Percentiles rank a stretch among this genome's conserved stretches.
Evolutionary conservation across 768 basidiomycete genomes (phyloP).

Genomic region (Lentinula sp.): DNA sequence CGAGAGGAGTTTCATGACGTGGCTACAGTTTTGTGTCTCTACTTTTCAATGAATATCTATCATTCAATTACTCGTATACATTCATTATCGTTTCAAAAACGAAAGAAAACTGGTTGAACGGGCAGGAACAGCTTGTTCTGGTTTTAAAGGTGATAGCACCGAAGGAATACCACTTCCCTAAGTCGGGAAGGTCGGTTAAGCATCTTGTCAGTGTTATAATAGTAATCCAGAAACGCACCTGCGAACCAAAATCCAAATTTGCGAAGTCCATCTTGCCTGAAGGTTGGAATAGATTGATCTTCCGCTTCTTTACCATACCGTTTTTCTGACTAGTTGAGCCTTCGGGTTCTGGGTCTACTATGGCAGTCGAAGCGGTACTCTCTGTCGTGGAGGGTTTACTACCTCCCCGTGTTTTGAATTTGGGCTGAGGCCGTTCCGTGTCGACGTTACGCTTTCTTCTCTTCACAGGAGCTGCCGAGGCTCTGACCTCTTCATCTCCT

Average conservation of each 20-base stretch:
- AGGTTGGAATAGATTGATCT: conserved; percentile 54
- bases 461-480: conserved; percentile 13
- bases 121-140: conserved; percentile 44
- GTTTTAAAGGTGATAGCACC: conserved; percentile 60
- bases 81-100: background rate
- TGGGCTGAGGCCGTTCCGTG: background rate
- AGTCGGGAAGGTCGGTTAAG: no score
- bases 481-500: conserved; percentile 11
- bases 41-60: background rate
- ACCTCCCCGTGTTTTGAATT: conserved; percentile 8
- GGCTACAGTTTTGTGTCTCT: conserved; percentile 42
- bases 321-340: background rate
- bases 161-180: conserved; percentile 43
- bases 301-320: conserved; percentile 56
- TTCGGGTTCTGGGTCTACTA: conserved; percentile 15
- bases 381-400: conserved; percentile 7
- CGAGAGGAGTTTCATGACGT: conserved; percentile 83
- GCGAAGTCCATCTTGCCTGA: conserved; percentile 29
- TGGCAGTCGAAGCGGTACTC: conserved; percentile 17
- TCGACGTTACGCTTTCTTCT: conserved; percentile 10
- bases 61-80: no score
- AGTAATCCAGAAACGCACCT: conserved; percentile 20
- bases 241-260: conserved; percentile 37
- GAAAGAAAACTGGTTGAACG: conserved; percentile 15
- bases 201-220: no score